Base-by-base conservation (phyloP, 176 grass and related monocot species). In the Hyparrhenia diplandra region DNA sequence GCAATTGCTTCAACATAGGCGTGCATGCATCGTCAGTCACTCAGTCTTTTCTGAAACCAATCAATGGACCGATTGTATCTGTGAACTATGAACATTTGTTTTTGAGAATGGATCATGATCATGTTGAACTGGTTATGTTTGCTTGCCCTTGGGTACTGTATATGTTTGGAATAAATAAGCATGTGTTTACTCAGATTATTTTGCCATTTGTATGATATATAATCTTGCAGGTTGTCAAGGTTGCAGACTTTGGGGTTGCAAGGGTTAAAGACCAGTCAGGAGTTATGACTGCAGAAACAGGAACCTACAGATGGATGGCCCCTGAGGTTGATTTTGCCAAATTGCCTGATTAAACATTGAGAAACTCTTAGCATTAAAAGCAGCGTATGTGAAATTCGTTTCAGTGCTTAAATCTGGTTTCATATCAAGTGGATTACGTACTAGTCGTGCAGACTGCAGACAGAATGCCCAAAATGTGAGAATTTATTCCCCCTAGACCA, bases 261-360 rank as follows among this genome's bases (percentile, higher is more conserved):
- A 86, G 93, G 29, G 87, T 96, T 68, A 90, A 90, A 86, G 90
- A 90, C 40, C 93, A 92, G 20, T 92, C 90, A 43, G 93, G 93
- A 66, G 90, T 95, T 80, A 95, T 95, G 93, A 95, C 93, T 64
- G 90, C 93, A 80, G 93, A 95, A 88, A 95, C 93, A 71, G 93
- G 93, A 89, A 95, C 93, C 6, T 95, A 90, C 67, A 80, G 93
- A 83, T 95, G 93, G 90, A 95, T 95, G 93, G 90, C 93, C 80
- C 93, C 93, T 36, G 93, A 95, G 90, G 93, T 95, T 34, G 13
- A 62, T 55, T 69, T 77, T 82, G 0, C n/a, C 41, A 49, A 69
- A 70, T 20, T 84, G 1, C 12, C 18, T 62, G 37, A 42, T 52
- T 55, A 24, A 73, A 84, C 35, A 32, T 47, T 64, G 57, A 46